Evolutionary conservation across 2,329 filamentous ascomycete genomes (phyloP).

Genomic region (Didymella exigua): DNA sequence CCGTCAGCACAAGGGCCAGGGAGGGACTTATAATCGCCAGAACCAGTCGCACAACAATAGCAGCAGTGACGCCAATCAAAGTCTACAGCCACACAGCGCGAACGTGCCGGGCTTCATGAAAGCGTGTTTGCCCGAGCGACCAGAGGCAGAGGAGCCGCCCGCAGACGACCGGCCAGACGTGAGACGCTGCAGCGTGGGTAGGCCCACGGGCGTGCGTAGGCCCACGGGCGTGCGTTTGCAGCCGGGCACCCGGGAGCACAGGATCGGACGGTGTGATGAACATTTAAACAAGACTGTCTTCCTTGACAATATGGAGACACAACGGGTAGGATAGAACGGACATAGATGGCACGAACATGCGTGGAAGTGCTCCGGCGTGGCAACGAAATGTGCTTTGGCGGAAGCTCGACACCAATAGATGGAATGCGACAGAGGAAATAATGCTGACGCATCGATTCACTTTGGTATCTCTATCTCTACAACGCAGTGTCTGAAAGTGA

Average conservation of each 20-base stretch:
- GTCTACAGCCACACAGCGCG: not conserved
- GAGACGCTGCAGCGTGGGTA: not conserved
- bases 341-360: not conserved
- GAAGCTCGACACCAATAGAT: too few relatives aligned
- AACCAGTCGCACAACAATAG: not conserved
- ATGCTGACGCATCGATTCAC: not conserved
- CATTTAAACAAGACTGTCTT: not conserved
- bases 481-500: not conserved
- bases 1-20: not conserved
- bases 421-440: not conserved
- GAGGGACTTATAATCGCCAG: not conserved
- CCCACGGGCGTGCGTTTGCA: not conserved
- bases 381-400: not conserved
- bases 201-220: not conserved
- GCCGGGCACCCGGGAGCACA: not conserved
- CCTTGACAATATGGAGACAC: not conserved
- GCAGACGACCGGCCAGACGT: not conserved
- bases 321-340: not conserved
- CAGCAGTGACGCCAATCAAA: not conserved
- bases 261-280: not conserved
- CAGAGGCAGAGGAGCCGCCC: not conserved
- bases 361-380: not conserved
- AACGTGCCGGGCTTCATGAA: not conserved
- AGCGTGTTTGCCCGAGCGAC: not conserved
- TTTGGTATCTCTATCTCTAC: slow-evolving; percentile 15